These are phyloP conservation scores for Colletotrichum falcatum DNA, from an alignment of 2,329 filamentous ascomycete species.

Conservation along the genomic window DNA sequence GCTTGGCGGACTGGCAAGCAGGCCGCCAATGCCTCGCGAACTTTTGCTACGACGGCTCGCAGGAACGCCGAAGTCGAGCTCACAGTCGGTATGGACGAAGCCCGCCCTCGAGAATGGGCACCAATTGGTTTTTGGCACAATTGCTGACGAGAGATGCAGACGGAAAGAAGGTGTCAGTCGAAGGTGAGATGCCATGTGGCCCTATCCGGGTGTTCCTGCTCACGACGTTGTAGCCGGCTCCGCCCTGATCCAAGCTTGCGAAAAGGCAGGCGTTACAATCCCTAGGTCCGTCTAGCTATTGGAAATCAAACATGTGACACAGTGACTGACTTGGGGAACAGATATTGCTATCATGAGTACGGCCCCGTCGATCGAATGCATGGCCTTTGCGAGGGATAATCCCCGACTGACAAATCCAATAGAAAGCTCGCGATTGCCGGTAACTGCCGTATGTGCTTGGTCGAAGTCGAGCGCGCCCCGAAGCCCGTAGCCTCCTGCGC, in stretches of 20 bases:
- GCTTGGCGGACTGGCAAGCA: slow-evolving; percentile 73
- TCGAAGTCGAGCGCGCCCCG: slow-evolving; percentile 95
- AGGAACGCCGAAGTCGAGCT: slow-evolving; percentile 94
- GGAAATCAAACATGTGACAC: slow-evolving; percentile 21
- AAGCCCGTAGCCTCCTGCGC: slow-evolving; percentile 99
- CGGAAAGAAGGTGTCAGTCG: slow-evolving; percentile 97
- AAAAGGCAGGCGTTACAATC: slow-evolving; percentile 92
- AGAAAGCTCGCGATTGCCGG: slow-evolving; percentile 99
- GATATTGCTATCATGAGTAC: slow-evolving; percentile 99
- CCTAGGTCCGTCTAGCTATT: slow-evolving; percentile 72
- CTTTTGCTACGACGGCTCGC: slow-evolving; percentile 84
- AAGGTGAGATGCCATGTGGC: slow-evolving; percentile 70
- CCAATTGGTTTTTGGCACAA: slow-evolving; percentile 47
- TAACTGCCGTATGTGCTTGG: slow-evolving; percentile 99
- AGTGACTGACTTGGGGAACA: slow-evolving; percentile 50
- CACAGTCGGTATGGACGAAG: slow-evolving; percentile 78
- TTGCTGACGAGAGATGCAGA: slow-evolving; percentile 67
- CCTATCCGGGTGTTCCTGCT: slow-evolving; percentile 36
- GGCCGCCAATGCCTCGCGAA: slow-evolving; percentile 73
- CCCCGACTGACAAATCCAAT: slow-evolving; percentile 55
- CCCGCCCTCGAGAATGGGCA: slow-evolving; percentile 23
- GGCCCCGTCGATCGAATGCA: slow-evolving; percentile 50
- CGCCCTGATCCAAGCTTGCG: slow-evolving; percentile 97
- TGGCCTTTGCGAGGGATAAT: slow-evolving; percentile 43
- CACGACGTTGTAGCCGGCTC: slow-evolving; percentile 78